Conservation (phyloP, 148 eudicot genomes). For the Persicaria tinctoria region DNA sequence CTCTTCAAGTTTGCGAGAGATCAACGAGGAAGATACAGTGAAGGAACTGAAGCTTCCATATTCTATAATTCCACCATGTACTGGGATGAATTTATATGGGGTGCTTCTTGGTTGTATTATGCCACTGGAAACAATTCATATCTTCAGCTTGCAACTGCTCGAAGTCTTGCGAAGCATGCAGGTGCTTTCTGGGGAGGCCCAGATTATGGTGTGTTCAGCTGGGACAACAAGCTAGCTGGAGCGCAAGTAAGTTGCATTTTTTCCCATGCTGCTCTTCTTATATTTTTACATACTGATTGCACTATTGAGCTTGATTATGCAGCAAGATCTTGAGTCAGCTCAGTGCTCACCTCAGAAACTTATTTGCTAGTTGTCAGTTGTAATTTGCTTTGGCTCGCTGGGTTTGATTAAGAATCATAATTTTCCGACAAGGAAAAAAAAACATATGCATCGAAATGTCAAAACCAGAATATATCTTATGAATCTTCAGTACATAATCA, state of each 20-base stretch:
- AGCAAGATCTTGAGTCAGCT: neutral
- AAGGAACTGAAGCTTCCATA: constrained; percentile 38
- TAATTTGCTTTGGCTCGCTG: no score
- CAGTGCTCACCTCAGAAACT: no score
- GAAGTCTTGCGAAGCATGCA: constrained; percentile 67
- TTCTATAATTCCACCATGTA: constrained; percentile 75
- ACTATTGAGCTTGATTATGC: constrained; percentile 1
- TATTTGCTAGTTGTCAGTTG: no score
- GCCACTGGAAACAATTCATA: constrained; percentile 79
- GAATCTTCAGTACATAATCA: neutral
- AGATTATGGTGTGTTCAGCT: constrained; percentile 75
- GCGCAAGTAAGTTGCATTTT: constrained; percentile 62
- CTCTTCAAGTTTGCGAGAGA: constrained; percentile 60
- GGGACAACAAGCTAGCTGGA: constrained; percentile 93
- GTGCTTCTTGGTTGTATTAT: constrained; percentile 76
- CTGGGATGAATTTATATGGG: constrained; percentile 91
- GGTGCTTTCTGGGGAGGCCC: constrained; percentile 93
- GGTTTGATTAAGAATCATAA: no score
- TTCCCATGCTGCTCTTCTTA: neutral
- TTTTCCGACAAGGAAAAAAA: neutral
- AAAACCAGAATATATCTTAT: neutral
- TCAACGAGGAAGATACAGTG: constrained; percentile 78
- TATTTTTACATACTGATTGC: neutral
- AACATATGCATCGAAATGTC: neutral
- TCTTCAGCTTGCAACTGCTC: constrained; percentile 62